Percentiles rank a stretch among this genome's conserved stretches.
Evolutionary conservation across 129 eudicot species (phyloP).

Genomic region (Flaveria ramosissima): DNA sequence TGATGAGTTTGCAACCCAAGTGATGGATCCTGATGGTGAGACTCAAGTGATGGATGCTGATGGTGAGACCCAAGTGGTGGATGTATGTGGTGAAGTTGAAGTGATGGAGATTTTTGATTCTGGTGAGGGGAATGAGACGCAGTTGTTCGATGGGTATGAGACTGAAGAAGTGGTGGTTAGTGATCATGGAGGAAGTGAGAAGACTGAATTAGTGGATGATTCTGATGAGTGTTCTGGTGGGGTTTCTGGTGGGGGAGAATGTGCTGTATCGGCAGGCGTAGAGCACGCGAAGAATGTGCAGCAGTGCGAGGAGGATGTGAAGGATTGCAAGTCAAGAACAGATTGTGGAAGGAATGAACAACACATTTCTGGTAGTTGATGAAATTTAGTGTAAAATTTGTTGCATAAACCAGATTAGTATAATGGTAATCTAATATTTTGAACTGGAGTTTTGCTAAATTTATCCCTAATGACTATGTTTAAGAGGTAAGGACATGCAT

Average conservation of each 20-base stretch:
- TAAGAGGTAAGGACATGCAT: background rate
- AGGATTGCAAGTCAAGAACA: constrained; percentile 20
- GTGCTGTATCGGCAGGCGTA: background rate
- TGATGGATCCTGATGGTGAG: constrained; percentile 46
- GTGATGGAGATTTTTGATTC: constrained; percentile 42
- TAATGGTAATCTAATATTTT: background rate
- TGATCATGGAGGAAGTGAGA: constrained; percentile 44
- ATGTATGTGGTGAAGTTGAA: constrained; percentile 57
- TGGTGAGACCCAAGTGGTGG: constrained; percentile 32
- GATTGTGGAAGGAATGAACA: constrained; percentile 31
- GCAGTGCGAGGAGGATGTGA: constrained; percentile 26
- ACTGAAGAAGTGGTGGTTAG: constrained; percentile 47
- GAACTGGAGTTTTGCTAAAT: background rate
- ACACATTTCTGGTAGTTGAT: constrained; percentile 51
- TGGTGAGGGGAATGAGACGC: constrained; percentile 34
- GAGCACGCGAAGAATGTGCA: background rate
- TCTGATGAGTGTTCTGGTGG: constrained; percentile 45
- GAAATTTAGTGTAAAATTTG: background rate
- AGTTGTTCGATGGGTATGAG: constrained; percentile 52
- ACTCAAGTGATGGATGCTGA: constrained; percentile 40
- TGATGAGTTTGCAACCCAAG: constrained; percentile 52
- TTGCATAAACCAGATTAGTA: background rate
- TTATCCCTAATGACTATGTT: background rate
- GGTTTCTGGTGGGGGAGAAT: constrained; percentile 27
- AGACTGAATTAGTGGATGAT: constrained; percentile 48